Conservation (phyloP, 441 rosid genomes). For the Breynia disticha region DNA sequence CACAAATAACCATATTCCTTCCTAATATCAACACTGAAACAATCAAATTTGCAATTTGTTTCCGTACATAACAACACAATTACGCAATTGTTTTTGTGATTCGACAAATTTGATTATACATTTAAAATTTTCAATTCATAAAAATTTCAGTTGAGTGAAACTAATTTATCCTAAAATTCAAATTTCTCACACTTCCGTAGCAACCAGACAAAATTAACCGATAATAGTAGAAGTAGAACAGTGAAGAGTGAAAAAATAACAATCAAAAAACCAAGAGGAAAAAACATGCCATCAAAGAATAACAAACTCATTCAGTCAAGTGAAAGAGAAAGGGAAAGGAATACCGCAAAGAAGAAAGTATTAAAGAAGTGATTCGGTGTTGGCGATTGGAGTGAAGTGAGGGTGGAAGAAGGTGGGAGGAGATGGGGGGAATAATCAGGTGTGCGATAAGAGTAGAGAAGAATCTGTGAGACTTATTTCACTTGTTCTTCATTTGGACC, state of each 20-base stretch:
- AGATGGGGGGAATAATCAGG: conserved; percentile 7
- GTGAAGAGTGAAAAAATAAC: not conserved
- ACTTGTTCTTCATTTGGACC: not conserved
- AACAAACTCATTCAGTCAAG: not conserved
- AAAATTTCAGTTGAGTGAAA: too few relatives aligned
- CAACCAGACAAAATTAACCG: conserved; percentile 25
- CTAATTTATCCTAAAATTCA: too few relatives aligned
- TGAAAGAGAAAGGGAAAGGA: not conserved
- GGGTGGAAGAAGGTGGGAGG: not conserved
- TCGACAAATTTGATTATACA: too few relatives aligned
- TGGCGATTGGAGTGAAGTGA: not conserved
- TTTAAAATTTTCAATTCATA: too few relatives aligned
- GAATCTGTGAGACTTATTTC: conserved; percentile 14
- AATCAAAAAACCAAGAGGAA: not conserved
- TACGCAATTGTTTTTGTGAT: too few relatives aligned
- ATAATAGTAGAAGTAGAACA: conserved; percentile 6
- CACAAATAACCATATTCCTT: too few relatives aligned
- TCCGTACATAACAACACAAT: too few relatives aligned
- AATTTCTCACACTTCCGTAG: conserved; percentile 16
- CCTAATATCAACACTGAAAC: too few relatives aligned
- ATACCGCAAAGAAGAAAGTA: not conserved
- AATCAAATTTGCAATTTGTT: too few relatives aligned
- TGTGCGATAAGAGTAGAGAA: conserved; percentile 20
- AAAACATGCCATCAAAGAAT: not conserved
- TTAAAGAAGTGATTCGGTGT: conserved; percentile 11